Base-by-base conservation (phyloP, 2,329 filamentous ascomycete genomes). In the Meredithiella fracta region DNA sequence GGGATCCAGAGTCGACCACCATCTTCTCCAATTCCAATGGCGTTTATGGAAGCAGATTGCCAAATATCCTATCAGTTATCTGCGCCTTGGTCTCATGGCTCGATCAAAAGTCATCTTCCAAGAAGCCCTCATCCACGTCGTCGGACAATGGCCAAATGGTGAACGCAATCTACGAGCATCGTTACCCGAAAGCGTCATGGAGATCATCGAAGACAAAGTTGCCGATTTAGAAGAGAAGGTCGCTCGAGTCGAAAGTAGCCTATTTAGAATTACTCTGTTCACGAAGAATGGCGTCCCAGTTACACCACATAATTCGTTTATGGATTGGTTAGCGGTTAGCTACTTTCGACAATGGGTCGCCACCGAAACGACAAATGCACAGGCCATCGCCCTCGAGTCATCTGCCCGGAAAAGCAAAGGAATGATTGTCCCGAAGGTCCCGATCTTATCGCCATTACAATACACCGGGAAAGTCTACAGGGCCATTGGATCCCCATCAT, bases 11-110 rank as follows among this genome's bases (percentile, higher is more conserved):
- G 86, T 96, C 47, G 91, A 96, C 68, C 90, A 97, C 70, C 91
- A 97, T 67, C 75, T 97, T 14, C 73, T 97, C 15, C 87, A 92
- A 62, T 97, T 96, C 67, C 88, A 92, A 63, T 86, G 85, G 22
- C 79, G 88, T 1, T 76, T 97, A 1, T 96, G 90, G 84, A 94
- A 92, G 68, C 91, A 96, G 68, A 94, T 96, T 60, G 89, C 90
- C 54, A 96, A 95, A 69, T 96, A 96, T 65, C 90, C 91, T 11
- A 86, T 92, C 51, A 89, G 83, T 59, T 97, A 96, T 65, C 78
- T 96, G 51, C 90, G 90, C 58, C 77, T 97, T 1, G 90, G 89
- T 38, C 95, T 89, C 64, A 76, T 95, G 44, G 84, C 89, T 7
- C 81, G 86, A 47, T 90, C 83, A 63, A 85, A 85, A 61, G 82